A percentile compares a stretch with the other conserved stretches of the same genome.
Evolutionary conservation across 176 grass and related monocot genomes (phyloP).

Genomic region (Triticum timopheevii): DNA sequence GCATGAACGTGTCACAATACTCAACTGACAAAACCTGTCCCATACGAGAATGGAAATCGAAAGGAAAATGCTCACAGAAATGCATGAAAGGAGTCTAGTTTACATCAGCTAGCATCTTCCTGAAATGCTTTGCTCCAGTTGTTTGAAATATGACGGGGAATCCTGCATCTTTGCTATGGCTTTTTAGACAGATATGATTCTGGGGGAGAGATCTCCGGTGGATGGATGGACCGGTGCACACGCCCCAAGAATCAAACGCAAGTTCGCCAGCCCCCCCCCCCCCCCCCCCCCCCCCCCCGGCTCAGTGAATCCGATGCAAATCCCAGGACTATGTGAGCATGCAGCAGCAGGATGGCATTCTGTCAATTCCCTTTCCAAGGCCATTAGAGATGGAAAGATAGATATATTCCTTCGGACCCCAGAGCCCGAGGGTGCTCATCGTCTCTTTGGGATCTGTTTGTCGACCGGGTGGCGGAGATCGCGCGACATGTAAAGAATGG

Average conservation of each 20-base stretch:
- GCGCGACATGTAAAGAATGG: slow-evolving; percentile 30
- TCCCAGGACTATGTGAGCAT: slow-evolving; percentile 16
- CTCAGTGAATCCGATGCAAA: slow-evolving; percentile 25
- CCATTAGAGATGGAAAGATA: slow-evolving; percentile 45
- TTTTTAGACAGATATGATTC: slow-evolving; percentile 57
- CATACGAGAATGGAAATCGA: not conserved
- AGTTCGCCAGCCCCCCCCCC: not conserved
- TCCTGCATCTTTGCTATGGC: slow-evolving; percentile 33
- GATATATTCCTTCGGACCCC: slow-evolving; percentile 50
- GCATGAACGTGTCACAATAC: not conserved
- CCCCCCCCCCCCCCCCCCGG: not conserved
- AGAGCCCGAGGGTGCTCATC: not conserved
- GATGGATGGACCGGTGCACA: not conserved
- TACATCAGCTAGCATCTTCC: slow-evolving; percentile 13
- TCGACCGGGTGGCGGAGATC: slow-evolving; percentile 29
- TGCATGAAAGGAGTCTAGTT: slow-evolving; percentile 1
- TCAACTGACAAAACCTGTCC: not conserved
- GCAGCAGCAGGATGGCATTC: slow-evolving; percentile 28
- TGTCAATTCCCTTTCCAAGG: slow-evolving; percentile 52
- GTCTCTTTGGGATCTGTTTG: slow-evolving; percentile 49
- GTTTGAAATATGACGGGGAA: slow-evolving; percentile 49
- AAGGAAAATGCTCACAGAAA: slow-evolving; percentile 15
- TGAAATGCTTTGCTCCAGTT: slow-evolving; percentile 27
- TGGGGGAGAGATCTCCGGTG: slow-evolving; percentile 16
- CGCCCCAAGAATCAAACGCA: slow-evolving; percentile 30